Evolutionary conservation across 2,329 filamentous ascomycete genomes (phyloP), one percentile per base, ranked within the genome.

Genomic region (Hirsutella rhossiliensis): DNA sequence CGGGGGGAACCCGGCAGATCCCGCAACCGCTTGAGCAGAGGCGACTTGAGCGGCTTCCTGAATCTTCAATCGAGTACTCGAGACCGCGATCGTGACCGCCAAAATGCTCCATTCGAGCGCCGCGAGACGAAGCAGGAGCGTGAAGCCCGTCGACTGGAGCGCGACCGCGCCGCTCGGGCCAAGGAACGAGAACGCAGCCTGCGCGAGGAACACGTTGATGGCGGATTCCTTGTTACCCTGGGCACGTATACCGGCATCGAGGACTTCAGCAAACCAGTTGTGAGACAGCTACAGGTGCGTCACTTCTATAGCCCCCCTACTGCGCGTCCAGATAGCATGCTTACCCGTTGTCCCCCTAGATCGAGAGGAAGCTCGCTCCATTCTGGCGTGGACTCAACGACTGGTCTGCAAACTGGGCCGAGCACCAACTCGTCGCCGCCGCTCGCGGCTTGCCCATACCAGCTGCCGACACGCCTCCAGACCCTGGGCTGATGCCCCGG

Each of bases 321-420:
- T 13, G 17, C 19, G n/a, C 37, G 28, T n/a, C 13, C 13, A 32
- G 3, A 4, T 27, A 27, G 5, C n/a, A 45, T 44, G 42, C 49
- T 55, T 42, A 60, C 50, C 11, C 2, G 12, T 20, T 30, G 36
- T 30, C 34, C 30, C 3, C 48, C 38, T 49, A 97, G 90, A 88
- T 98, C 60, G 92, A 98, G 64, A 78, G 92, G 53, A 82, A 84
- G 49, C 66, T 98, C 48, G 92, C 92, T 37, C 92, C 92, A 0
- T 98, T 98, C 62, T 98, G 90, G 88, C 82, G 84, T 58, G 92
- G 92, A 5, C 69, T 98, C 4, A 83, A 95, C 50, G 89, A 97
- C 61, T 87, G 92, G 62, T 83, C 82, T 15, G 77, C 86, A 19
- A 84, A 78, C 43, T 98, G 92, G 92, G 84, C 87, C 12, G 92